Conservation (phyloP, 192 early-diverging fungal species). For the Mortierella alpina region DNA sequence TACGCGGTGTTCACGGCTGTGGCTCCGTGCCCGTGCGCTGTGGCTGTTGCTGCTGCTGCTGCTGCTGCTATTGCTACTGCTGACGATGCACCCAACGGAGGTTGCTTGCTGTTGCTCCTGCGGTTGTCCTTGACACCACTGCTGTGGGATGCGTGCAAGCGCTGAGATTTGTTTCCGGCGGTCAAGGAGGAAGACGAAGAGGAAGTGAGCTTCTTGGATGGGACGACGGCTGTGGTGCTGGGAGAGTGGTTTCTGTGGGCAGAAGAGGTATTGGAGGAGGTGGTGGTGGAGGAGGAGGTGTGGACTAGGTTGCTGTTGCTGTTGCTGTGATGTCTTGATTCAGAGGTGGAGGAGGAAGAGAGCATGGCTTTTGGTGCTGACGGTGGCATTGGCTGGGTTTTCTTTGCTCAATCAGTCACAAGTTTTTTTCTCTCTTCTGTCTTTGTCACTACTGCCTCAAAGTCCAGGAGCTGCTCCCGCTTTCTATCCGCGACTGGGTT, state of each 20-base stretch:
- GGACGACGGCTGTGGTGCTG: no score
- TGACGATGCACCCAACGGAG: background rate
- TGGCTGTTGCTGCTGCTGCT: background rate
- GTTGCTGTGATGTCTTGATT: constrained; percentile 18
- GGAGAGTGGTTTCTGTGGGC: no score
- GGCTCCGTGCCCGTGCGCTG: no score
- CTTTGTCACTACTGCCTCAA: background rate
- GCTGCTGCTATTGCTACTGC: background rate
- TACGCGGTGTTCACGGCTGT: no score
- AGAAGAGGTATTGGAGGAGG: background rate
- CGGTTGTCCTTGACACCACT: constrained; percentile 19
- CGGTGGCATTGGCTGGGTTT: constrained; percentile 18
- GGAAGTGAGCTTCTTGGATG: no score
- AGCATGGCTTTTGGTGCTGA: constrained; percentile 27
- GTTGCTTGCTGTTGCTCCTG: constrained; percentile 12
- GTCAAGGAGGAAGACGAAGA: no score
- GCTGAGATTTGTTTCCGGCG: no score
- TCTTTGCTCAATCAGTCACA: background rate
- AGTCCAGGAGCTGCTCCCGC: no score
- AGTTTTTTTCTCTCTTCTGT: constrained; percentile 1
- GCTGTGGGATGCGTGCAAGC: constrained; percentile 6
- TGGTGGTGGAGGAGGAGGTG: constrained; percentile 1
- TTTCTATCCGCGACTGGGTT: no score
- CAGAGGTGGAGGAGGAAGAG: constrained; percentile 18
- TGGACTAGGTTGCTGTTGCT: constrained; percentile 4